Percentiles rank a stretch among this genome's conserved stretches.
phyloP scores from a whole-genome alignment of 352 stramenopile genomes.

The Globisporangium nunn region DNA sequence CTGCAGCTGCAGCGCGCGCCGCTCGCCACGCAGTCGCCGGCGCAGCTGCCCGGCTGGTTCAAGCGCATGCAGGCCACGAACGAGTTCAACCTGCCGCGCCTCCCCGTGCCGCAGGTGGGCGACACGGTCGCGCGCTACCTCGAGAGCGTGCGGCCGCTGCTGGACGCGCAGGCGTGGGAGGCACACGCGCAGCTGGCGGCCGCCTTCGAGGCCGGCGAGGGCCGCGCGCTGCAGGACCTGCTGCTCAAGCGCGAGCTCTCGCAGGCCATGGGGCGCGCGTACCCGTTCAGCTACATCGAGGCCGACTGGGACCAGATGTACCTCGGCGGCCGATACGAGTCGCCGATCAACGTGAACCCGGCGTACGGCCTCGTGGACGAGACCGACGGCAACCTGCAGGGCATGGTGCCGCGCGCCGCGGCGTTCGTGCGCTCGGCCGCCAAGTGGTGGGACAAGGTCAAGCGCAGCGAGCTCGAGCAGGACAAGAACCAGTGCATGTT shows the following conservation, averaged over 20 bases:
- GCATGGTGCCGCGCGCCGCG: slow-evolving; percentile 60
- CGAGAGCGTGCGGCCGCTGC: slow-evolving; percentile 68
- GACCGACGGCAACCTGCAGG: slow-evolving; percentile 63
- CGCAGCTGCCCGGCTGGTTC: slow-evolving; percentile 50
- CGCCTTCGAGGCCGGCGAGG: slow-evolving; percentile 46
- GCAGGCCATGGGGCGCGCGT: slow-evolving; percentile 72
- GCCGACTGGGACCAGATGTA: slow-evolving; percentile 91
- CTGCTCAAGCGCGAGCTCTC: slow-evolving; percentile 67
- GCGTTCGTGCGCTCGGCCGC: slow-evolving; percentile 74
- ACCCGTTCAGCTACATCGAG: slow-evolving; percentile 93
- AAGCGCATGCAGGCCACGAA: slow-evolving; percentile 70
- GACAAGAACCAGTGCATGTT: slow-evolving; percentile 90
- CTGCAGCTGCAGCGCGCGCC: slow-evolving; percentile 4
- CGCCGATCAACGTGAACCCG: slow-evolving; percentile 89
- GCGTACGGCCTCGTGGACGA: slow-evolving; percentile 82
- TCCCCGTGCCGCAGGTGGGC: slow-evolving; percentile 87
- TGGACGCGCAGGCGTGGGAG: slow-evolving; percentile 55
- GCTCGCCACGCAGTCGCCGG: slow-evolving; percentile 13
- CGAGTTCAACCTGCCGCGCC: slow-evolving; percentile 64
- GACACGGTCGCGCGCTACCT: slow-evolving; percentile 88
- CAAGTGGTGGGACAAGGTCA: slow-evolving; percentile 89
- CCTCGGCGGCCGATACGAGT: slow-evolving; percentile 81
- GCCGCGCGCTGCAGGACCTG: slow-evolving; percentile 48
- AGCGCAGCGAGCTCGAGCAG: slow-evolving; percentile 81
- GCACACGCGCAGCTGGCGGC: slow-evolving; percentile 55